phyloP scores from a whole-genome alignment of 2,329 filamentous ascomycete genomes.

The Fusarium sarcochroum region DNA sequence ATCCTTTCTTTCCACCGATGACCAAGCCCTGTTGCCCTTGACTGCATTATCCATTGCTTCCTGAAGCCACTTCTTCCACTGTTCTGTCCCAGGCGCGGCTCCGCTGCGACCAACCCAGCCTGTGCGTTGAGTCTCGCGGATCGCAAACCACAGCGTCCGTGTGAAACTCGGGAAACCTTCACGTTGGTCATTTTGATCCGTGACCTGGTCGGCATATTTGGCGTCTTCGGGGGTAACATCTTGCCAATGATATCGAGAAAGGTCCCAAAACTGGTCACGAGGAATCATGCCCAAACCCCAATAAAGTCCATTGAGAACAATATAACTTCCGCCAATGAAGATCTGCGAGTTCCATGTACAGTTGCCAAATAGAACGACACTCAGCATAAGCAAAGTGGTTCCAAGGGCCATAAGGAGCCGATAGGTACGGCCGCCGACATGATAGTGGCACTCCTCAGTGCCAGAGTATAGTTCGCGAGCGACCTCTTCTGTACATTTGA shows the following conservation, averaged over 20 bases:
- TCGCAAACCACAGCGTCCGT: conserved; percentile 70
- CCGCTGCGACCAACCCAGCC: conserved; percentile 68
- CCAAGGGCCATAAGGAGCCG: conserved; percentile 69
- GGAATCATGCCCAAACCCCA: conserved; percentile 69
- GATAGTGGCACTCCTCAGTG: conserved; percentile 72
- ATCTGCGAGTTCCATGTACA: conserved; percentile 73
- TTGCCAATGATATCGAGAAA: conserved; percentile 63
- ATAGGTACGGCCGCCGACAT: conserved; percentile 62
- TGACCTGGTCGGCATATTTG: conserved; percentile 52
- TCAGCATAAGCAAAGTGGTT: conserved; percentile 72
- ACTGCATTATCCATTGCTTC: conserved; percentile 61
- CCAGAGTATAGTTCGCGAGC: conserved; percentile 74
- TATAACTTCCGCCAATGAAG: conserved; percentile 70
- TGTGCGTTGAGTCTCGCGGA: conserved; percentile 65
- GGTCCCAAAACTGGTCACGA: conserved; percentile 67
- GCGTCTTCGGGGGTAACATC: conserved; percentile 60
- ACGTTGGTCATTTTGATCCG: conserved; percentile 49
- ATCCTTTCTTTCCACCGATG: conserved; percentile 64
- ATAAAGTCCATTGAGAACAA: conserved; percentile 71
- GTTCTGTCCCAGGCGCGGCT: conserved; percentile 64
- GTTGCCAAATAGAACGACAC: conserved; percentile 73
- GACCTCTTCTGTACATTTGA: conserved; percentile 71
- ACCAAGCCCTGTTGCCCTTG: conserved; percentile 55
- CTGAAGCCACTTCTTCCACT: conserved; percentile 68
- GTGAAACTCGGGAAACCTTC: conserved; percentile 66